Conservation (phyloP, 768 basidiomycete genomes). For the Suillus hirtellus region DNA sequence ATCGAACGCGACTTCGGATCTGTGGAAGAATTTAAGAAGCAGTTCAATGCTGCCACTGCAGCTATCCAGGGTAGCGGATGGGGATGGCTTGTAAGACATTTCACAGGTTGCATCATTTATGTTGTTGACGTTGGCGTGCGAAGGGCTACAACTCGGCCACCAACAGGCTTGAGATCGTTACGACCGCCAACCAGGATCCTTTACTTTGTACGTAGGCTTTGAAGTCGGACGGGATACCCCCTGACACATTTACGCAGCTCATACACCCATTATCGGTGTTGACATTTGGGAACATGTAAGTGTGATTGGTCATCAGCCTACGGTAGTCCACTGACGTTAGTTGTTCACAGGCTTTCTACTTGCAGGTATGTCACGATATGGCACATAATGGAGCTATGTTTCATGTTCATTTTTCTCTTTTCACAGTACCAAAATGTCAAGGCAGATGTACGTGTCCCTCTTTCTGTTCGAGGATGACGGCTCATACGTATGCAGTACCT, state of each 20-base stretch:
- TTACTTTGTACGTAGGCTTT: slow-evolving; percentile 49
- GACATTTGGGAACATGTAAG: slow-evolving; percentile 96
- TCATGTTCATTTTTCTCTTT: slow-evolving; percentile 25
- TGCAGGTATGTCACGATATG: slow-evolving; percentile 24
- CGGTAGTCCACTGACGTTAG: slow-evolving; percentile 9
- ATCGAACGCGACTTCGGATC: slow-evolving; percentile 84
- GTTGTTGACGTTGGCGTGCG: background rate
- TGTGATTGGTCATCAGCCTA: slow-evolving; percentile 22
- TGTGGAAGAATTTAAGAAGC: slow-evolving; percentile 82
- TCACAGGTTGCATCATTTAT: background rate
- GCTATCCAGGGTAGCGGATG: slow-evolving; percentile 97
- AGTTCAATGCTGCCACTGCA: slow-evolving; percentile 84
- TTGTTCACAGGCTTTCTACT: slow-evolving; percentile 63
- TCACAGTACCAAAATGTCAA: slow-evolving; percentile 89
- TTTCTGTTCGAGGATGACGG: background rate
- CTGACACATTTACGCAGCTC: slow-evolving; percentile 47
- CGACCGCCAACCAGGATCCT: slow-evolving; percentile 97
- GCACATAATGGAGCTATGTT: background rate
- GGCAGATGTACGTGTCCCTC: slow-evolving; percentile 67
- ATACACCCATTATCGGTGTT: slow-evolving; percentile 90
- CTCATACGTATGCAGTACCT: slow-evolving; percentile 65
- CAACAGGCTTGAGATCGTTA: slow-evolving; percentile 84
- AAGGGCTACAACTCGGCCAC: slow-evolving; percentile 69
- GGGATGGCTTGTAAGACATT: slow-evolving; percentile 85
- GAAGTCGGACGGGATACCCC: background rate